These are phyloP conservation scores for Ophioceras dolichostomum DNA, from an alignment of 2,329 filamentous ascomycete species.

Conservation along the genomic window DNA sequence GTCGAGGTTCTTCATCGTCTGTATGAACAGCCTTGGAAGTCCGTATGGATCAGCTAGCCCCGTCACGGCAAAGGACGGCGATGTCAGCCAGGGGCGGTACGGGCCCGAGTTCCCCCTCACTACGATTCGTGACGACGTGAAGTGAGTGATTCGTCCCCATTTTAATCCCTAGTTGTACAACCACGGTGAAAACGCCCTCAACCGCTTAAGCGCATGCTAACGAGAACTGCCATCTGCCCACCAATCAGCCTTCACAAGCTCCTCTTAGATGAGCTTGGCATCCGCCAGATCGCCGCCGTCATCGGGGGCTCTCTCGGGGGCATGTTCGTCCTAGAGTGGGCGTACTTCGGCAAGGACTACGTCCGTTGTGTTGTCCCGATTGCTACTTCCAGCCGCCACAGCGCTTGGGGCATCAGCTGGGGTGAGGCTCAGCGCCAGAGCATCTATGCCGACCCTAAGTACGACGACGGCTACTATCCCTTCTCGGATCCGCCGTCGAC, in stretches of 20 bases:
- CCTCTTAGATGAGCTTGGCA: conserved; percentile 67
- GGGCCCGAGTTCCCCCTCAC: conserved; percentile 94
- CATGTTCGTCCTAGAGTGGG: conserved; percentile 86
- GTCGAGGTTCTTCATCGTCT: conserved; percentile 73
- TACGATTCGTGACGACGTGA: conserved; percentile 90
- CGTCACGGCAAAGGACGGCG: conserved; percentile 77
- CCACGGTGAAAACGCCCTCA: no score
- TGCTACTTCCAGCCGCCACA: conserved; percentile 73
- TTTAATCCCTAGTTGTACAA: no score
- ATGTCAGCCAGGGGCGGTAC: conserved; percentile 62
- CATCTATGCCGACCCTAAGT: conserved; percentile 97
- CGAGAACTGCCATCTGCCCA: no score
- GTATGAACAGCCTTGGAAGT: conserved; percentile 75
- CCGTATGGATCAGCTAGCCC: conserved; percentile 82
- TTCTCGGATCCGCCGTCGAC: conserved; percentile 78
- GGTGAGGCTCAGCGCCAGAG: conserved; percentile 79
- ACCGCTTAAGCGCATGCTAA: no score
- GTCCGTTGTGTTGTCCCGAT: conserved; percentile 73
- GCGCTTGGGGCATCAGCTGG: conserved; percentile 87
- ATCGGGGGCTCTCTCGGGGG: conserved; percentile 79
- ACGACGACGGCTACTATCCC: conserved; percentile 90
- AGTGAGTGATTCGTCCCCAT: conserved; percentile 41
- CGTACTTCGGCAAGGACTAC: conserved; percentile 80
- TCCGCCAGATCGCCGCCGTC: conserved; percentile 65
- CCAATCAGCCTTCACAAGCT: conserved; percentile 70